These are phyloP conservation scores for Kazachstania martiniae DNA, from an alignment of 805 yeast species.

Conservation along the genomic window DNA sequence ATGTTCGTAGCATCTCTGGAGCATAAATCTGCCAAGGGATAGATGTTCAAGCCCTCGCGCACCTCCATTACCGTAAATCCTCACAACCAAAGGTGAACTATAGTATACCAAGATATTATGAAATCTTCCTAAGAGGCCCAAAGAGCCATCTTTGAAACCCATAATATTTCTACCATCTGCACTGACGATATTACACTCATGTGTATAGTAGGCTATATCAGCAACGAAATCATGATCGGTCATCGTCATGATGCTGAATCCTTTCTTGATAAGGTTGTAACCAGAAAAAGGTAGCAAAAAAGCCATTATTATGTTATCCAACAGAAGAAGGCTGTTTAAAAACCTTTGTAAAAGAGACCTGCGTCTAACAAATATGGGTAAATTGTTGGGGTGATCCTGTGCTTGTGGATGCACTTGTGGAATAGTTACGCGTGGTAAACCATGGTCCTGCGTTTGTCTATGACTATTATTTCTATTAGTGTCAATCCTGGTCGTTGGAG, in stretches of 20 bases:
- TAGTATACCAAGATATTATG: slow-evolving; percentile 24
- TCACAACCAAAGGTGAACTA: slow-evolving; percentile 14
- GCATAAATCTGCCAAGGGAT: not conserved
- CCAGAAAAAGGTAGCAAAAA: slow-evolving; percentile 25
- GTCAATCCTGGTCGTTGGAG: not conserved
- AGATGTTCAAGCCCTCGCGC: too few species aligned
- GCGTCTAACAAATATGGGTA: slow-evolving; percentile 11
- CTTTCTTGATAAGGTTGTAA: slow-evolving; percentile 21
- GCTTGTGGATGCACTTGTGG: too few species aligned
- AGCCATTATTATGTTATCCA: slow-evolving; percentile 22
- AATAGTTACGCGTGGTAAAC: too few species aligned
- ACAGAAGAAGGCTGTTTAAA: slow-evolving; percentile 16
- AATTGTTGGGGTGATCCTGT: not conserved
- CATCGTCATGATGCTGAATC: slow-evolving; percentile 22
- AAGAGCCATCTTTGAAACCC: slow-evolving; percentile 7
- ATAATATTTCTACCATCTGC: slow-evolving; percentile 22
- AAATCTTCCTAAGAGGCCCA: slow-evolving; percentile 22
- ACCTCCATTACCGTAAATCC: slow-evolving; percentile 1
- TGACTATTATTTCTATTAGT: not conserved
- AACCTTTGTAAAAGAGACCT: slow-evolving; percentile 14
- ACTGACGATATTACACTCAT: slow-evolving; percentile 12
- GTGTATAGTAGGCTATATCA: slow-evolving; percentile 19
- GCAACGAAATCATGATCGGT: slow-evolving; percentile 19
- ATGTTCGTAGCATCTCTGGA: slow-evolving; percentile 9
- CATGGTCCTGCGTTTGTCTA: not conserved